A percentile compares a stretch with the other conserved stretches of the same genome.
Conservation (phyloP, 352 stramenopile species). For the Sclerospora graminicola region DNA sequence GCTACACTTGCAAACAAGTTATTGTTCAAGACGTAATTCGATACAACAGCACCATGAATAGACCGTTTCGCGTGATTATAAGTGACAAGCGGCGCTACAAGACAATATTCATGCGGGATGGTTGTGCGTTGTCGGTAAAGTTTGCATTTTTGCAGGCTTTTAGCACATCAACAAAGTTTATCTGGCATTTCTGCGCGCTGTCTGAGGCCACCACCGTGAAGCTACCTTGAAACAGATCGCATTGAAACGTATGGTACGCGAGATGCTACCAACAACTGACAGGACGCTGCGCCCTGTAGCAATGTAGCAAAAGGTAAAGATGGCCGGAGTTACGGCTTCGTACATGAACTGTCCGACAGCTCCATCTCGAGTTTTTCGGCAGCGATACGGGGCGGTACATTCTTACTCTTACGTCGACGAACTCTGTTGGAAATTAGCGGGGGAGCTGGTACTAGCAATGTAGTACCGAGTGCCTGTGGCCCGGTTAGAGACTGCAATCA, state of each 20-base stretch:
- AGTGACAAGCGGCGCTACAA: background rate
- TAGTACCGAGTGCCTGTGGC: too few species aligned
- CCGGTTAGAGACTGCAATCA: too few species aligned
- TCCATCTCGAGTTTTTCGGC: background rate
- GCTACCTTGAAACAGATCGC: background rate
- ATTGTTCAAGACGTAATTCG: background rate
- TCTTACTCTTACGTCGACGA: background rate
- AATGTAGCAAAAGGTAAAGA: background rate
- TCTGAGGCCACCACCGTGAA: background rate
- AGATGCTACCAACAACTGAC: background rate
- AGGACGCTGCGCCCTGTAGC: background rate
- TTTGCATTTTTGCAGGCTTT: background rate
- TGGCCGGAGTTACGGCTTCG: too few species aligned
- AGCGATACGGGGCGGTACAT: background rate
- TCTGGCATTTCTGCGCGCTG: background rate
- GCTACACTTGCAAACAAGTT: background rate
- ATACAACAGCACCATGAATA: background rate
- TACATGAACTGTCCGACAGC: background rate
- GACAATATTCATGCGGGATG: background rate
- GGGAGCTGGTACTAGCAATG: too few species aligned
- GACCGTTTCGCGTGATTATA: background rate
- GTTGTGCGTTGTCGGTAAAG: background rate
- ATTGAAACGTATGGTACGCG: background rate
- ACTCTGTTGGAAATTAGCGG: too few species aligned
- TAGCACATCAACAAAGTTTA: background rate